Base-by-base conservation (phyloP, 306 rosid genomes). In the Rosa rugosa region DNA sequence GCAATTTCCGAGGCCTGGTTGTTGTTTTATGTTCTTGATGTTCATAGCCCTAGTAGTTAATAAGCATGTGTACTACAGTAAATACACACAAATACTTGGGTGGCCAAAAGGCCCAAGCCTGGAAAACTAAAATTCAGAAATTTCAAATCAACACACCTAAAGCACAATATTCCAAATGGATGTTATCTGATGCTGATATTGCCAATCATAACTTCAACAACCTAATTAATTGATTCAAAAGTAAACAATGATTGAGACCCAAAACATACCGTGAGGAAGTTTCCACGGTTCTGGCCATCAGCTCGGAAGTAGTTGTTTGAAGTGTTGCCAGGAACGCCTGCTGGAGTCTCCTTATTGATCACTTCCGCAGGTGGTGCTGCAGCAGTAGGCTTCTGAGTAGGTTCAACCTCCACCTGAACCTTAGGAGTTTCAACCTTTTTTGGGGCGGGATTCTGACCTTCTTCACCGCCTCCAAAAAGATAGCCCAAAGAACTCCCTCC, bases 281-380 rank as follows among this genome's bases (percentile, higher is more conserved):
- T 80, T 40, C 83, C 83, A 5, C 79, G 66, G 75, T 80, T 80
- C 83, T 80, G 83, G 65, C 83, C 83, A 80, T 80, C 83, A 7
- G 83, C 83, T 10, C 83, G 74, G 11, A 80, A 72, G 59, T 80
- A 80, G 79, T 80, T 80, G 73, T 80, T 80, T 23, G 78, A 63
- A 51, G 74, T 63, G 68, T 72, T 72, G 12, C 83, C 75, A 3
- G 77, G 83, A 51, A 72, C 71, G 12, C 83, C 83, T 8, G 83
- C 83, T 9, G 83, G 83, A 64, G 23, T 80, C 68, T 80, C 41
- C 69, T 64, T 73, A 13, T 23, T 69, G 68, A 25, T 44, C 18
- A 65, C 45, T 13, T 72, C 59, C 0, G 60, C 45, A 51, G 79
- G 75, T 65, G 38, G 79, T 50, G 79, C 22, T 1, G 71, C 45